Base-by-base conservation (phyloP, 2,329 filamentous ascomycete genomes). In the Neoscytalidium dimidiatum region DNA sequence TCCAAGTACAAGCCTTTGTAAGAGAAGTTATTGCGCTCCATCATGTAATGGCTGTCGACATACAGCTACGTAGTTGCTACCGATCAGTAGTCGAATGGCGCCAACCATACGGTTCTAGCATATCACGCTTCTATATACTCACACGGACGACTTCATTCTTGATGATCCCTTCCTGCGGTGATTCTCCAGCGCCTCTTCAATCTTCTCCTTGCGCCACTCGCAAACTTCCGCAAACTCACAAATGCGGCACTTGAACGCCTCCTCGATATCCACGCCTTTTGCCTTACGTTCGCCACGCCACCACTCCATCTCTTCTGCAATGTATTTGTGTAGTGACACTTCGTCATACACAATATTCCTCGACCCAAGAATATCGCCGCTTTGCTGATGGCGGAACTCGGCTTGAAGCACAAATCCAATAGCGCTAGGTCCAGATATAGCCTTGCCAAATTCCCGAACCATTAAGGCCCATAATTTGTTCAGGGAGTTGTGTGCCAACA, bases 191-290 rank as follows among this genome's bases (percentile, higher is more conserved):
- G 80, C 81, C 72, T 90, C 87, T 66, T 87, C 83, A 63, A 94
- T 87, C 77, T 91, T 89, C 11, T 83, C 82, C 70, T 85, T 82
- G 41, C 94, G 83, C 94, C 94, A 98, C 13, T 85, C 84, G 75
- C 94, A 98, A 1, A 81, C 83, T 2, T 92, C 88, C 0, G 84
- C 86, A 75, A 97, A 97, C 69, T 96, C 92, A 73, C 94, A 98
- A 26, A 84, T 87, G 21, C 87, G 81, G 74, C 94, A 98, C 76
- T 97, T 98, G 78, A 90, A 96, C 0, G 92, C 91, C 70, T 97
- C 94, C 71, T 94, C 89, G 6, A 96, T 84, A 6, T 86, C 83
- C 2, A 97, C 94, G 0, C 94, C 94, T 7, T 84, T 83, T 0
- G 93, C 87, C 57, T 85, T 79, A 17, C 94, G 82, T 70, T 90